A percentile compares a stretch with the other conserved stretches of the same genome.
phyloP scores from a whole-genome alignment of 163 green algal species.

The Smithsoniella earleae region DNA sequence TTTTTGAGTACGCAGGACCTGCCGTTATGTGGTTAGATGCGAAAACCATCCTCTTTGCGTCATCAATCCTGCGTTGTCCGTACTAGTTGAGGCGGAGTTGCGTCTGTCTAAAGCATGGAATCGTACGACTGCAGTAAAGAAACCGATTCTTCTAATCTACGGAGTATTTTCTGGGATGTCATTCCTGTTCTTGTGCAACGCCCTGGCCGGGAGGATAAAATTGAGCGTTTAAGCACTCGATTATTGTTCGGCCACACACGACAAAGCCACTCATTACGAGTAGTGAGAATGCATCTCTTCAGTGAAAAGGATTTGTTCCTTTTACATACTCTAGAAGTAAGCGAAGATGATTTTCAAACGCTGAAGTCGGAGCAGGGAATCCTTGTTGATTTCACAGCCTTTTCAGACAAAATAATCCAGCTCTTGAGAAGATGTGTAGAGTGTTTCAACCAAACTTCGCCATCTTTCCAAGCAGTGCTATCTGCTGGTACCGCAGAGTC shows the following conservation, averaged over 20 bases:
- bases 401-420: constrained; percentile 72
- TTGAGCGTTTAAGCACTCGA: neutral
- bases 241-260: neutral
- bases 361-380: constrained; percentile 81
- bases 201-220: neutral
- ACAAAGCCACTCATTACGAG: neutral
- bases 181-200: neutral
- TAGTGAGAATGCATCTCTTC: constrained; percentile 39
- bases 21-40: too few relatives aligned
- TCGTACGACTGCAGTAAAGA: too few relatives aligned
- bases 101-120: too few relatives aligned
- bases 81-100: too few relatives aligned
- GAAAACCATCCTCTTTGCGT: too few relatives aligned
- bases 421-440: constrained; percentile 69
- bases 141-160: neutral
- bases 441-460: constrained; percentile 41
- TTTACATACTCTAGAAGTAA: constrained; percentile 76
- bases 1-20: too few relatives aligned
- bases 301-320: constrained; percentile 64
- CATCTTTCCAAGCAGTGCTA: constrained; percentile 64
- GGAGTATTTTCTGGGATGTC: neutral
- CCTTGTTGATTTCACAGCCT: constrained; percentile 79
- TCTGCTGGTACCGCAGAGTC: constrained; percentile 33
- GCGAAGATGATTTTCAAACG: constrained; percentile 74
- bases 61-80: too few relatives aligned